These are phyloP conservation scores for Corylus avellana DNA, from an alignment of 306 rosid species.

Conservation along the genomic window DNA sequence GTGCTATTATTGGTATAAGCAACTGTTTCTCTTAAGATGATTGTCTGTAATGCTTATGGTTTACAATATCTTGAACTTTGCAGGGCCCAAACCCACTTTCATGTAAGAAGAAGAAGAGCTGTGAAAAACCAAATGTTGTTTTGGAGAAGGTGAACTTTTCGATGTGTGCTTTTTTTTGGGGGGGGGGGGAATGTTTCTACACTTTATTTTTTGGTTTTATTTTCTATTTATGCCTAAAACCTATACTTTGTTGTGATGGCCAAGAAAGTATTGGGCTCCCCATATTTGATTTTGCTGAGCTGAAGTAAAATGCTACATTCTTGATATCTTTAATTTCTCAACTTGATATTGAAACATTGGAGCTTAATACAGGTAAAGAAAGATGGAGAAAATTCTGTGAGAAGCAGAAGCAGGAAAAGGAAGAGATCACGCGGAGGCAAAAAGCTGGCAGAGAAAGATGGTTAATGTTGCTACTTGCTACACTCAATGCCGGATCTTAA, in stretches of 20 bases:
- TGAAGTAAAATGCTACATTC: neutral
- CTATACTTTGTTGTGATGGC: neutral
- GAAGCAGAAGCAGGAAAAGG: conserved; percentile 34
- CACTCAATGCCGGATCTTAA: neutral
- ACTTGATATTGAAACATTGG: neutral
- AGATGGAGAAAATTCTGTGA: conserved; percentile 15
- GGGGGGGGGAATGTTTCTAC: neutral
- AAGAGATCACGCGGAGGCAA: conserved; percentile 33
- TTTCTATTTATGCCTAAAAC: neutral
- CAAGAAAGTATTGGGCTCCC: neutral
- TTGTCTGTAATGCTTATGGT: conserved; percentile 1
- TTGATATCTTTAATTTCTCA: neutral
- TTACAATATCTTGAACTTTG: conserved; percentile 20
- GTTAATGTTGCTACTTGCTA: neutral
- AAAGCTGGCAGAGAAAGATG: neutral
- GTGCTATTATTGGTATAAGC: neutral
- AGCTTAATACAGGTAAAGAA: conserved; percentile 31
- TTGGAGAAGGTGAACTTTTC: conserved; percentile 49
- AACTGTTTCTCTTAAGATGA: neutral
- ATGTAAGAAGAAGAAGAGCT: conserved; percentile 68
- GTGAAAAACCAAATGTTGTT: conserved; percentile 36
- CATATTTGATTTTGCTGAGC: neutral
- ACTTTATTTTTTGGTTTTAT: neutral
- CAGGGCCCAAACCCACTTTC: conserved; percentile 97
- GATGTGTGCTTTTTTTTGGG: neutral